Evolutionary conservation across 2,329 filamentous ascomycete species (phyloP).

Genomic region (Tolypocladium endophyticum): DNA sequence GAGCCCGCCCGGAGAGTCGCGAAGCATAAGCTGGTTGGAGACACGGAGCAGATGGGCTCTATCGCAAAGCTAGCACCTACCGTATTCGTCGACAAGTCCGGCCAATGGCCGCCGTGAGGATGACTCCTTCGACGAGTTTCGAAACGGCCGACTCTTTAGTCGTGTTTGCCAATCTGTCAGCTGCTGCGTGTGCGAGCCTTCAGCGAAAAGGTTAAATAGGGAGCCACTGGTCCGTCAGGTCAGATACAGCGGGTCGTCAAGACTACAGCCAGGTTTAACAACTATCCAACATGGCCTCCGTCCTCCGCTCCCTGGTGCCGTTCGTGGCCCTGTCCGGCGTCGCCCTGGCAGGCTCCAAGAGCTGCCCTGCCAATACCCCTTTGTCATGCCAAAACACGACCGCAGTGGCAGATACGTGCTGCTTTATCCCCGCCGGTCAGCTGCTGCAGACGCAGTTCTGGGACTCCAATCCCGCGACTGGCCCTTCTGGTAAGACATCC

Average conservation of each 20-base stretch:
- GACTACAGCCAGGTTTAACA: background rate
- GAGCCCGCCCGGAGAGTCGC: background rate
- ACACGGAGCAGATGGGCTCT: background rate
- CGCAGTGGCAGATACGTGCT: slow-evolving; percentile 53
- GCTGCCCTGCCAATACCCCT: slow-evolving; percentile 23
- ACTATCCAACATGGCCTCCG: slow-evolving; percentile 3
- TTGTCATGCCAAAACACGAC: slow-evolving; percentile 56
- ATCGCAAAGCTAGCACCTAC: background rate
- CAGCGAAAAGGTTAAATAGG: background rate
- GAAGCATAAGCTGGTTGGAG: background rate
- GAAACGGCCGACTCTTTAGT: background rate
- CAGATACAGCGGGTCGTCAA: background rate
- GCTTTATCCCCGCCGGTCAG: slow-evolving; percentile 61
- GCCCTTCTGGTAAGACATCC: slow-evolving; percentile 32
- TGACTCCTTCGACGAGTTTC: background rate
- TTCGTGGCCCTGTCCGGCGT: slow-evolving; percentile 7
- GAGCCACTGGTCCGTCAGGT: background rate
- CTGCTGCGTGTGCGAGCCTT: background rate
- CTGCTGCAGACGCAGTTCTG: slow-evolving; percentile 69
- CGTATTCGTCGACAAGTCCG: background rate
- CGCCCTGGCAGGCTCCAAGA: slow-evolving; percentile 6
- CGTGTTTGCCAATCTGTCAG: background rate
- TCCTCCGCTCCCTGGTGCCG: slow-evolving; percentile 6
- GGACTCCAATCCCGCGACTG: slow-evolving; percentile 55
- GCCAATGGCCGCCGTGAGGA: background rate